A percentile compares a stretch with the other conserved stretches of the same genome.
Evolutionary conservation across 2,329 filamentous ascomycete genomes (phyloP).

Genomic region (Cercospora sp.): DNA sequence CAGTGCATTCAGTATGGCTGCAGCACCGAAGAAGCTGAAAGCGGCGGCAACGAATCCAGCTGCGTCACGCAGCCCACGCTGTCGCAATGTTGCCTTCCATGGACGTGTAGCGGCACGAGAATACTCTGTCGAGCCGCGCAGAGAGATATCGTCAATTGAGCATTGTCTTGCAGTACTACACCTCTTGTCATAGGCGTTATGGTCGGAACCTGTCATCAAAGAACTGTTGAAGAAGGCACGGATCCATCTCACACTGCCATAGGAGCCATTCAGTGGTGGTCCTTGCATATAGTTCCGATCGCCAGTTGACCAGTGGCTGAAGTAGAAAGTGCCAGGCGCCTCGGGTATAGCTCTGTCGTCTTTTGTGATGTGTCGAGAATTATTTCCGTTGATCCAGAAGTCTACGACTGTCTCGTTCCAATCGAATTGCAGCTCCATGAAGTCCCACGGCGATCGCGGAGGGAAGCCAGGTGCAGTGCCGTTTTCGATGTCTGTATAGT

Average conservation of each 20-base stretch:
- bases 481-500: slow-evolving; percentile 41
- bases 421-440: slow-evolving; percentile 50
- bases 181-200: slow-evolving; percentile 21
- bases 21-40: slow-evolving; percentile 33
- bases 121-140: slow-evolving; percentile 32
- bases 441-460: slow-evolving; percentile 46
- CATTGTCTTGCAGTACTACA: slow-evolving; percentile 26
- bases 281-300: slow-evolving; percentile 49
- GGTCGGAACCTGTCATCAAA: slow-evolving; percentile 37
- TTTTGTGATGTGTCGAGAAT: slow-evolving; percentile 33
- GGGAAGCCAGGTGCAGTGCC: slow-evolving; percentile 39
- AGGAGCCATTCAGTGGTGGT: slow-evolving; percentile 44
- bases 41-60: slow-evolving; percentile 34
- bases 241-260: slow-evolving; percentile 49
- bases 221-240: slow-evolving; percentile 56
- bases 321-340: slow-evolving; percentile 46
- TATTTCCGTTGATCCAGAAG: slow-evolving; percentile 44
- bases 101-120: slow-evolving; percentile 20
- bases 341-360: slow-evolving; percentile 42
- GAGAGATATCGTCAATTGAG: slow-evolving; percentile 33
- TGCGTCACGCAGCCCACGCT: slow-evolving; percentile 25
- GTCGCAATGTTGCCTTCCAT: slow-evolving; percentile 23
- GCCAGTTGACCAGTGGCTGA: slow-evolving; percentile 54
- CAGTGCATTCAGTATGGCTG: slow-evolving; percentile 34
- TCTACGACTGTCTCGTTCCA: slow-evolving; percentile 49